A percentile compares a stretch with the other conserved stretches of the same genome.
phyloP scores from a whole-genome alignment of 2,329 filamentous ascomycete species.

The Trichophyton benhamiae region DNA sequence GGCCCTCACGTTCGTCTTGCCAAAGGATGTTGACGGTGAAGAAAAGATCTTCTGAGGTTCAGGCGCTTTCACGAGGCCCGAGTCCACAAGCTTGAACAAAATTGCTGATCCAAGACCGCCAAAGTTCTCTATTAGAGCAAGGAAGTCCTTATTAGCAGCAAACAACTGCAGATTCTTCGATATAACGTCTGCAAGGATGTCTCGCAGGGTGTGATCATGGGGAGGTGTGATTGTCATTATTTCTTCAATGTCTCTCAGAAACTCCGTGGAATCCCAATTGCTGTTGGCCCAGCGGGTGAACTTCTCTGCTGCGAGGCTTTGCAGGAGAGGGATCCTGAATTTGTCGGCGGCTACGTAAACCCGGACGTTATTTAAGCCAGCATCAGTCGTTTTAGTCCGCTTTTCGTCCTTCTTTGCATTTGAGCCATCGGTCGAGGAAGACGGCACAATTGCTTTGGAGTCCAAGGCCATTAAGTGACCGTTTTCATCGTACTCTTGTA shows the following conservation, averaged over 20 bases:
- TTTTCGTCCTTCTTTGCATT: neutral
- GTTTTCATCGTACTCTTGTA: neutral
- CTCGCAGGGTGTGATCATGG: neutral
- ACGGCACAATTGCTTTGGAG: too few species aligned
- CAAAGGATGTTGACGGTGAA: too few species aligned
- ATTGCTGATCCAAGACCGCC: neutral
- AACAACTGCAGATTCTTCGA: neutral
- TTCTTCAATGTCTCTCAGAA: neutral
- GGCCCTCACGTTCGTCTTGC: neutral
- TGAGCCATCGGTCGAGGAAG: neutral
- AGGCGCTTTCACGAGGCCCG: neutral
- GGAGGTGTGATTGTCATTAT: neutral
- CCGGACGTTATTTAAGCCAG: neutral
- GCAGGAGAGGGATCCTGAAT: neutral
- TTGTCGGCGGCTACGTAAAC: constrained; percentile 2
- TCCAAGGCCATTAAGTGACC: neutral
- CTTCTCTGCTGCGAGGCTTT: neutral
- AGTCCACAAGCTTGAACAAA: neutral
- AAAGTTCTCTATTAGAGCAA: neutral
- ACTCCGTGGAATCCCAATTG: neutral
- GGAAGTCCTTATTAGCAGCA: neutral
- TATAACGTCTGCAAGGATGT: neutral
- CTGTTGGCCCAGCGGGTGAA: neutral
- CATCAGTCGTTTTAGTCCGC: neutral
- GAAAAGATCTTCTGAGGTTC: too few species aligned